These are phyloP conservation scores for Coix lacrymajobi DNA, from an alignment of 176 grass and related monocot genomes.

Conservation along the genomic window DNA sequence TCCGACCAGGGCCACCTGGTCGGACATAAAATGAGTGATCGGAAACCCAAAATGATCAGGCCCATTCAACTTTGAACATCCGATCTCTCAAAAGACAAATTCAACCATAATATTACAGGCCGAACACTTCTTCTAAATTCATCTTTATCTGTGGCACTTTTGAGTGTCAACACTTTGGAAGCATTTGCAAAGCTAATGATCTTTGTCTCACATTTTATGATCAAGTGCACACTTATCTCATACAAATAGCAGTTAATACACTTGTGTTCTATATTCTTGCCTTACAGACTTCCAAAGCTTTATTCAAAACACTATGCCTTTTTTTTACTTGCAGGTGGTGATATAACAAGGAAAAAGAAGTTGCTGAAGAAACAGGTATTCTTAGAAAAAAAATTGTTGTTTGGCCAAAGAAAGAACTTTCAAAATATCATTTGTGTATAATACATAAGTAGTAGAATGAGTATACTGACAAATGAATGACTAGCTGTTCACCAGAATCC, in stretches of 20 bases:
- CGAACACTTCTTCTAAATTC: too few relatives aligned
- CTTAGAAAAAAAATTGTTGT: neutral
- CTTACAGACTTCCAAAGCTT: neutral
- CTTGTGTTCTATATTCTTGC: neutral
- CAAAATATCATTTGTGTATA: neutral
- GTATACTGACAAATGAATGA: neutral
- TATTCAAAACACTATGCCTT: slow-evolving; percentile 14
- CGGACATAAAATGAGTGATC: too few relatives aligned
- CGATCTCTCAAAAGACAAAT: too few relatives aligned
- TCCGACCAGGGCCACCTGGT: too few relatives aligned
- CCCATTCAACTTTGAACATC: too few relatives aligned
- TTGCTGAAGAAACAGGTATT: slow-evolving; percentile 91
- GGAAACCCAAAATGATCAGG: too few relatives aligned
- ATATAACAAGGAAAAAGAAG: slow-evolving; percentile 98
- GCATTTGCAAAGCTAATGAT: neutral
- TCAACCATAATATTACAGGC: too few relatives aligned
- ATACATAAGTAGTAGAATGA: neutral
- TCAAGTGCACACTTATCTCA: neutral
- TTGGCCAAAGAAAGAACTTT: neutral
- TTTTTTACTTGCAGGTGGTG: slow-evolving; percentile 70
- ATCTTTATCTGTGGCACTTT: too few relatives aligned
- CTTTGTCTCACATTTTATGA: neutral
- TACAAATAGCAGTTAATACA: too few relatives aligned
- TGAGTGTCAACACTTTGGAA: too few relatives aligned
- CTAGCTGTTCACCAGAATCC: neutral